Conservation (phyloP, 2,329 filamentous ascomycete genomes). For the Tolypocladium ophioglossoides region DNA sequence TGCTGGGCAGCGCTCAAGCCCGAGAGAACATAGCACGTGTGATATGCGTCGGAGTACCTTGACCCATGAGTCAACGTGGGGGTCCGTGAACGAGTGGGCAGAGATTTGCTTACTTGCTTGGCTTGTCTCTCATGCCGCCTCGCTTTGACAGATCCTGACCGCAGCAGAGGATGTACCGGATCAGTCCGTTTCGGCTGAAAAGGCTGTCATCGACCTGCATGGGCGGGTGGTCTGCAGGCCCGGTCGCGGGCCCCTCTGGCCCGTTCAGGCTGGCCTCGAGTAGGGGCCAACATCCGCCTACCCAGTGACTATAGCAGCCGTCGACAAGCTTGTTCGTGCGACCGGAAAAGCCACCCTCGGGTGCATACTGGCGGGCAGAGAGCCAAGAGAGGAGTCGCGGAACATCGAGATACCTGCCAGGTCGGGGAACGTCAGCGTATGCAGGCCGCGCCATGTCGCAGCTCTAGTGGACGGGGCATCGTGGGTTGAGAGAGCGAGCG, state of each 20-base stretch:
- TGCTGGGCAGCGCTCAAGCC: conserved; percentile 79
- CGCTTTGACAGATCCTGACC: conserved; percentile 63
- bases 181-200: conserved; percentile 76
- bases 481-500: conserved; percentile 2
- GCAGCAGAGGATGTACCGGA: conserved; percentile 81
- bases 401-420: conserved; percentile 61
- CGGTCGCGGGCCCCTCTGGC: conserved; percentile 22
- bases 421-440: conserved; percentile 21
- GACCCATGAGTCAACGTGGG: conserved; percentile 1
- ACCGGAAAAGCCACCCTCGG: conserved; percentile 86
- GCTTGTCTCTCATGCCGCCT: conserved; percentile 88
- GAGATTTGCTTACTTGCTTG: conserved; percentile 58
- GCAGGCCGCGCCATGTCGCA: conserved; percentile 15
- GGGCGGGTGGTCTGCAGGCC: conserved; percentile 15
- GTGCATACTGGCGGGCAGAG: conserved; percentile 76
- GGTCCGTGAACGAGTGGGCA: conserved; percentile 1
- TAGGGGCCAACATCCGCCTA: conserved; percentile 88
- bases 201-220: conserved; percentile 33
- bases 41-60: conserved; percentile 71
- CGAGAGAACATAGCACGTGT: conserved; percentile 83
- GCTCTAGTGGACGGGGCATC: conserved; percentile 19
- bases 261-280: conserved; percentile 67
- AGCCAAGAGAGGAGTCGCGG: conserved; percentile 75
- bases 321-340: conserved; percentile 97
- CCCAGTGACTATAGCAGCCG: conserved; percentile 97